Conservation (phyloP, 2,329 filamentous ascomycete species). For the Daldinia sp. region DNA sequence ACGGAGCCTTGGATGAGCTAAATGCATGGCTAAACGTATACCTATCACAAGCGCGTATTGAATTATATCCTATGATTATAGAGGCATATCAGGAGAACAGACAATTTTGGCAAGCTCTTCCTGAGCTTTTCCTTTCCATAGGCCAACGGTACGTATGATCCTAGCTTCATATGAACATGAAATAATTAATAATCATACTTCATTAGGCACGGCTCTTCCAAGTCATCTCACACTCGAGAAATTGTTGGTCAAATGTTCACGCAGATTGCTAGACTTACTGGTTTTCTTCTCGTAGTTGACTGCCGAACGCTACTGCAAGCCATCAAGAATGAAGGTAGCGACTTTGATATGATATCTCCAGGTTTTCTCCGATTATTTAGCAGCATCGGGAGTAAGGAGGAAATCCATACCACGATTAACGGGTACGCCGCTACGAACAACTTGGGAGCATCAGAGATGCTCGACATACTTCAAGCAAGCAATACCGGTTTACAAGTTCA, state of each 20-base stretch:
- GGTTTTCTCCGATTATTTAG: conserved; percentile 57
- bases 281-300: conserved; percentile 62
- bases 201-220: conserved; percentile 38
- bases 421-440: conserved; percentile 44
- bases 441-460: conserved; percentile 50
- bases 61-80: conserved; percentile 49
- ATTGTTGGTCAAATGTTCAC: conserved; percentile 47
- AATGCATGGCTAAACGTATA: conserved; percentile 61
- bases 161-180: neutral
- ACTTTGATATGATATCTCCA: conserved; percentile 53
- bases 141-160: conserved; percentile 53
- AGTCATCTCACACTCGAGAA: conserved; percentile 43
- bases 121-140: conserved; percentile 57
- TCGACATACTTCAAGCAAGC: conserved; percentile 54
- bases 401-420: conserved; percentile 44
- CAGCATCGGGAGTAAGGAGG: conserved; percentile 49
- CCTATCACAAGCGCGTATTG: conserved; percentile 51
- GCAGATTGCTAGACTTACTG: conserved; percentile 59
- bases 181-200: conserved; percentile 20
- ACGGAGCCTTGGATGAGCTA: conserved; percentile 55
- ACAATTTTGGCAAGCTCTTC: conserved; percentile 62
- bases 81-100: conserved; percentile 55
- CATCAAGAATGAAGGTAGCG: conserved; percentile 42
- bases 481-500: conserved; percentile 53
- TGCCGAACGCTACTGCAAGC: conserved; percentile 46